These are phyloP conservation scores for Pezizomycotina sp. DNA, from an alignment of 2,329 filamentous ascomycete genomes.

Conservation along the genomic window DNA sequence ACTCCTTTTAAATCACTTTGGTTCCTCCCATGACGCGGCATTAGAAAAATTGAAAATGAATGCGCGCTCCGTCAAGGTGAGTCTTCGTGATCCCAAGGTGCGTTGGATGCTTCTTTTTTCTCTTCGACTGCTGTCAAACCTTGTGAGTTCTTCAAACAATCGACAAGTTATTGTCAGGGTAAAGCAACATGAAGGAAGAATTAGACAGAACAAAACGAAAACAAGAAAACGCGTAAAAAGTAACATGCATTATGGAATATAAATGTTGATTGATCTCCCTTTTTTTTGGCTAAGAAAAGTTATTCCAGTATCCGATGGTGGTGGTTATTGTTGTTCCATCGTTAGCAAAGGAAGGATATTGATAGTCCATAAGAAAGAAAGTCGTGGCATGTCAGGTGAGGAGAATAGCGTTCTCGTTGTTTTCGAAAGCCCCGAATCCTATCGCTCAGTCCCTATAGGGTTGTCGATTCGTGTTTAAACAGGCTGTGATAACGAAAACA, in stretches of 20 bases:
- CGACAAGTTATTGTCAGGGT: neutral
- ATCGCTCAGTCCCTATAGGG: constrained; percentile 8
- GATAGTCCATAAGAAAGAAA: constrained; percentile 3
- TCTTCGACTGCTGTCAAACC: neutral
- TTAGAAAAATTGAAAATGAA: too few relatives aligned
- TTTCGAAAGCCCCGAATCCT: constrained; percentile 5
- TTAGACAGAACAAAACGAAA: too few relatives aligned
- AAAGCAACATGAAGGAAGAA: neutral
- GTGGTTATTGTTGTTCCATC: constrained; percentile 7
- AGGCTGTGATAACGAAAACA: constrained; percentile 6
- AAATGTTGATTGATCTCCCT: neutral
- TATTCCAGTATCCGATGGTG: neutral
- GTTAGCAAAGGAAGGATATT: neutral
- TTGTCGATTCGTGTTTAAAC: constrained; percentile 14
- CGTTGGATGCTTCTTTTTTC: too few relatives aligned
- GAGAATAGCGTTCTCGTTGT: constrained; percentile 6
- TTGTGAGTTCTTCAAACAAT: neutral
- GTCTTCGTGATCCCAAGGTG: too few relatives aligned
- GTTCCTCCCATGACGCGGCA: too few relatives aligned
- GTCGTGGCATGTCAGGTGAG: constrained; percentile 8
- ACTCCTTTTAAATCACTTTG: neutral
- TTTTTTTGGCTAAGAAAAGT: neutral
- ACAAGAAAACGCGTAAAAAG: neutral
- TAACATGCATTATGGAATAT: neutral
- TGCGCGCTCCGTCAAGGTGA: too few relatives aligned